phyloP scores from a whole-genome alignment of 371 early-diverging fungal species.

The Mucor saturninus region DNA sequence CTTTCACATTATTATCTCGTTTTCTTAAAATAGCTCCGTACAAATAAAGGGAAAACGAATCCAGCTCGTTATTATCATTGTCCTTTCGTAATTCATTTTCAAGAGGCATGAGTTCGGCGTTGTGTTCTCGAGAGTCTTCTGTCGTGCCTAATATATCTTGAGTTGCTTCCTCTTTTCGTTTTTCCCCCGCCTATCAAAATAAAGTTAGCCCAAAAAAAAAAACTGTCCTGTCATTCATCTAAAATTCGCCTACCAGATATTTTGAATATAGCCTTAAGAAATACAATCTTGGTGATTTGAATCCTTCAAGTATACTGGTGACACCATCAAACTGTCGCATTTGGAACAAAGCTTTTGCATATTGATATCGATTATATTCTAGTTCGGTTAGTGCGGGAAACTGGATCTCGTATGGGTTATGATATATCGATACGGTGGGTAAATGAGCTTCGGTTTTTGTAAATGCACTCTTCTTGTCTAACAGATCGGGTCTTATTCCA shows the following conservation, averaged over 20 bases:
- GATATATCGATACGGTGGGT: slow-evolving; percentile 15
- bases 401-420: slow-evolving; percentile 27
- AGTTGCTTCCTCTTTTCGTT: slow-evolving; percentile 61
- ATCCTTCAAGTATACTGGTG: slow-evolving; percentile 52
- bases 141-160: slow-evolving; percentile 60
- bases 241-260: slow-evolving; percentile 54
- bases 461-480: slow-evolving; percentile 18
- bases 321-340: slow-evolving; percentile 73
- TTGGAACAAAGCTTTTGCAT: slow-evolving; percentile 77
- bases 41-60: slow-evolving; percentile 74
- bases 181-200: slow-evolving; percentile 60
- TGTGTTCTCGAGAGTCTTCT: slow-evolving; percentile 50
- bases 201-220: background rate
- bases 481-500: slow-evolving; percentile 45
- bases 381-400: slow-evolving; percentile 32
- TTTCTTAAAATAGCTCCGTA: slow-evolving; percentile 62
- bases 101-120: slow-evolving; percentile 54
- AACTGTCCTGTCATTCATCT: background rate
- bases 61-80: slow-evolving; percentile 52
- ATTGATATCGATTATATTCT: slow-evolving; percentile 60
- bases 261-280: slow-evolving; percentile 76
- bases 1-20: slow-evolving; percentile 50
- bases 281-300: slow-evolving; percentile 51
- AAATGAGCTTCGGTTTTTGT: slow-evolving; percentile 7
- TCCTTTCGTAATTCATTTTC: slow-evolving; percentile 51